Evolutionary conservation across 2,329 filamentous ascomycete species (phyloP).

Genomic region (Clonostachys chloroleuca): DNA sequence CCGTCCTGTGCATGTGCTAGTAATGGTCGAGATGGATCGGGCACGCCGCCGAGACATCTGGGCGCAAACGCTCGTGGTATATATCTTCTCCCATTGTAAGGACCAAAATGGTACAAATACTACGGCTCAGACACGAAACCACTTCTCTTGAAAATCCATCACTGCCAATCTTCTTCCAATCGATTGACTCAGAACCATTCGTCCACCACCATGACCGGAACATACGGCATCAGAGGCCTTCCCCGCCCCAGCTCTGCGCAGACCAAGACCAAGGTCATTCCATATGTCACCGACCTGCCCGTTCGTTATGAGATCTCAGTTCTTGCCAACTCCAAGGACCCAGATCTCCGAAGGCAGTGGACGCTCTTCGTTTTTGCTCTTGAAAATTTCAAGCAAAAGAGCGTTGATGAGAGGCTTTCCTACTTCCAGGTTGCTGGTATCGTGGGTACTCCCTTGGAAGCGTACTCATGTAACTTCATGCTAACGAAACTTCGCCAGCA

Average conservation of each 20-base stretch:
- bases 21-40: too few relatives aligned
- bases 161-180: too few relatives aligned
- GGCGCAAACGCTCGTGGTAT: too few relatives aligned
- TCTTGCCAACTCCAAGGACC: neutral
- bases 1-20: too few relatives aligned
- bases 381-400: conserved; percentile 3
- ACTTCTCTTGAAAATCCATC: too few relatives aligned
- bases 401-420: conserved; percentile 5
- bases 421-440: conserved; percentile 4
- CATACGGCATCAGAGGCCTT: conserved; percentile 1
- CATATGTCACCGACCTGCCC: conserved; percentile 1
- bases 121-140: too few relatives aligned
- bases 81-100: too few relatives aligned
- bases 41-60: too few relatives aligned
- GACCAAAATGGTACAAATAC: too few relatives aligned
- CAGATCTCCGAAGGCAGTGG: conserved; percentile 2
- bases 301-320: conserved; percentile 1
- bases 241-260: neutral
- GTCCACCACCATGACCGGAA: neutral
- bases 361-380: conserved; percentile 4
- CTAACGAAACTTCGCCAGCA: too few relatives aligned
- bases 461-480: too few relatives aligned
- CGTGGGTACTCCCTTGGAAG: neutral
- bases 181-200: too few relatives aligned
- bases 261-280: conserved; percentile 1